phyloP scores from a whole-genome alignment of 2,329 filamentous ascomycete genomes.

The Trichoderma semiorbis region DNA sequence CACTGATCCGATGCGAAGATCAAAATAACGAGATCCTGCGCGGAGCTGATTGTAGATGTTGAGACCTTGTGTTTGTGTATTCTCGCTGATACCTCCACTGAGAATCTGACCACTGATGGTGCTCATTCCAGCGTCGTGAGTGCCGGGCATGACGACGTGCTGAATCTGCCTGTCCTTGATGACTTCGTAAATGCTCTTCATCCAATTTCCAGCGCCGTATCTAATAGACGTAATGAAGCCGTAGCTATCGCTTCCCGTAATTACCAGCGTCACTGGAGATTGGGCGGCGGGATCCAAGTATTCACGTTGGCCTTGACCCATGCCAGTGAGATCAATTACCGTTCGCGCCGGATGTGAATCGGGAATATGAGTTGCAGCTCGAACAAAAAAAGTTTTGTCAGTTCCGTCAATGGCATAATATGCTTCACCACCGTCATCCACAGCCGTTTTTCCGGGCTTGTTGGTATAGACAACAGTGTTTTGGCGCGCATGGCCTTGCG shows the following conservation, averaged over 20 bases:
- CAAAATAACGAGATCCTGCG: slow-evolving; percentile 46
- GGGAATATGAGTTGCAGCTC: slow-evolving; percentile 31
- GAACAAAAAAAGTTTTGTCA: slow-evolving; percentile 30
- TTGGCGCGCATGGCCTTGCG: slow-evolving; percentile 31
- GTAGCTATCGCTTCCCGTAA: slow-evolving; percentile 33
- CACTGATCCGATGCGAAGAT: slow-evolving; percentile 40
- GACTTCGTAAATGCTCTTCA: slow-evolving; percentile 31
- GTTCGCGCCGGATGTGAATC: slow-evolving; percentile 27
- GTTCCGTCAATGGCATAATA: slow-evolving; percentile 32
- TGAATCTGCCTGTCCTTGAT: slow-evolving; percentile 39
- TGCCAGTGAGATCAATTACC: slow-evolving; percentile 30
- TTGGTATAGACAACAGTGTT: slow-evolving; percentile 29
- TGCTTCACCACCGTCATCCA: slow-evolving; percentile 32
- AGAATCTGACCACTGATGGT: slow-evolving; percentile 34
- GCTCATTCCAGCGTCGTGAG: slow-evolving; percentile 49
- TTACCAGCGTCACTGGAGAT: slow-evolving; percentile 32
- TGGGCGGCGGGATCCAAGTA: slow-evolving; percentile 32
- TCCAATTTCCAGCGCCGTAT: slow-evolving; percentile 32
- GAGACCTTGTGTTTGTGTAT: slow-evolving; percentile 45
- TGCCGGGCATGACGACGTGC: slow-evolving; percentile 46
- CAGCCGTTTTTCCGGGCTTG: slow-evolving; percentile 17
- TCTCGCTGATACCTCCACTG: slow-evolving; percentile 36
- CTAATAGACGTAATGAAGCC: slow-evolving; percentile 32
- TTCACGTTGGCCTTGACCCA: slow-evolving; percentile 34
- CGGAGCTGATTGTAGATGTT: slow-evolving; percentile 44